Base-by-base conservation (phyloP, 257 asterid species). In the Nicotiana obtusifolia region DNA sequence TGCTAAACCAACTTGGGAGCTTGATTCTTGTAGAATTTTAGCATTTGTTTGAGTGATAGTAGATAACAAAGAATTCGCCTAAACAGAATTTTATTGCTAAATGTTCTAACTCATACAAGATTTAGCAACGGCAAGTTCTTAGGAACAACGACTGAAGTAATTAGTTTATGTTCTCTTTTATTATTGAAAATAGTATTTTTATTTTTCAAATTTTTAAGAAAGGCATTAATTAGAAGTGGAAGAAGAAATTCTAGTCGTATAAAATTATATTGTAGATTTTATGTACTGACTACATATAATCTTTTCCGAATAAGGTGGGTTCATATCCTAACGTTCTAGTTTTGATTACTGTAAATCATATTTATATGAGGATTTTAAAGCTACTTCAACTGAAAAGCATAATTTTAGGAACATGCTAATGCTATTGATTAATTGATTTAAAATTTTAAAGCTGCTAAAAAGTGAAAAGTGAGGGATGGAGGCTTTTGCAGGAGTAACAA, bases 361-460 rank as follows among this genome's bases (percentile, higher is more conserved):
- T 73, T 10, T 20, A 13, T 14, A 64, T 28, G 19, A 16, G 0
- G 37, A 5, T 17, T 17, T 35, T 35, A 41, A 69, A 69, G 78
- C 60, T 44, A 71, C 60, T 20, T 37, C 41, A 41, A 71, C 60
- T 71, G 59, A 71, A 73, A 73, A 73, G 61, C 79, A 73, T 73
- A 73, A 17, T 6, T 73, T 24, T 73, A 73, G 79, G 61, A 73
- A 71, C 24, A 2, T 73, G 79, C 24, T 73, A 73, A 73, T 73
- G 24, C 3, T 31, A 14, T 47, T 73, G 47, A 47, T 41, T 24
- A 24, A 47, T 73, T 73, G n/a, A 47, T 47, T 73, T 73, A 44
- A 47, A 73, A 24, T 22, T 47, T 24, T 4, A 73, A 73, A 73
- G 79, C 79, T 47, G 79, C 79, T 73, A 73, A 73, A 71, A 73